Percentiles rank a stretch among this genome's conserved stretches.
These are phyloP conservation scores for Naganishia vaughanmartiniae DNA, from an alignment of 768 basidiomycete genomes.

Conservation along the genomic window DNA sequence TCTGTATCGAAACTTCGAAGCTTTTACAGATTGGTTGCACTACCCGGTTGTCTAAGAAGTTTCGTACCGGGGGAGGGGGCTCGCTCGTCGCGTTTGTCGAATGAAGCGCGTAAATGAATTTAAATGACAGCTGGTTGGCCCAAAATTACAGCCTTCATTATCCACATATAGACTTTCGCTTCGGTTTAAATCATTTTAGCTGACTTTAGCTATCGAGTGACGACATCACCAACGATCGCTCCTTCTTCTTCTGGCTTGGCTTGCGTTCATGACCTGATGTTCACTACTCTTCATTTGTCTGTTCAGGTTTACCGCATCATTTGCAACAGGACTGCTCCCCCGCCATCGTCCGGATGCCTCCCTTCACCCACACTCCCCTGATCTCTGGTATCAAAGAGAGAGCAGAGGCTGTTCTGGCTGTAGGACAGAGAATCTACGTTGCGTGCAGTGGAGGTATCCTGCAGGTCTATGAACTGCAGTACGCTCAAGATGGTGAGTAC, in stretches of 20 bases:
- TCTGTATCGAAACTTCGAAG: neutral
- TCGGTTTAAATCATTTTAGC: too few relatives aligned
- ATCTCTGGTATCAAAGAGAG: slow-evolving; percentile 40
- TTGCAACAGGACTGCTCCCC: neutral
- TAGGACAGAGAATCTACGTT: slow-evolving; percentile 60
- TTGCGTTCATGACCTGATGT: neutral
- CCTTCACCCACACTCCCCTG: slow-evolving; percentile 28
- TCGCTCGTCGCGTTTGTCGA: too few relatives aligned
- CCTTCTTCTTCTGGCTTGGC: neutral
- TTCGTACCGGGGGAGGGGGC: neutral
- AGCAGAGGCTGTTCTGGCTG: slow-evolving; percentile 34
- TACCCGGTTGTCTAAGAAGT: neutral
- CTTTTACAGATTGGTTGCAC: neutral
- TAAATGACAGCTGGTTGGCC: neutral
- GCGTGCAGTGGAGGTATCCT: slow-evolving; percentile 42
- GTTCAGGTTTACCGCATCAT: neutral
- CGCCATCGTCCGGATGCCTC: slow-evolving; percentile 29
- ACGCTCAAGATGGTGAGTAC: slow-evolving; percentile 20
- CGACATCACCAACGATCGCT: too few relatives aligned
- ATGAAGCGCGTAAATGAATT: too few relatives aligned
- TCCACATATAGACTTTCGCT: too few relatives aligned
- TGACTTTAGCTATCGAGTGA: too few relatives aligned
- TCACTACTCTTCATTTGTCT: neutral
- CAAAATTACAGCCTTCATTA: neutral
- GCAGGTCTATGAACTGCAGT: slow-evolving; percentile 38